A percentile compares a stretch with the other conserved stretches of the same genome.
Conservation (phyloP, 75 land plant genomes). For the Larix kaempferi region DNA sequence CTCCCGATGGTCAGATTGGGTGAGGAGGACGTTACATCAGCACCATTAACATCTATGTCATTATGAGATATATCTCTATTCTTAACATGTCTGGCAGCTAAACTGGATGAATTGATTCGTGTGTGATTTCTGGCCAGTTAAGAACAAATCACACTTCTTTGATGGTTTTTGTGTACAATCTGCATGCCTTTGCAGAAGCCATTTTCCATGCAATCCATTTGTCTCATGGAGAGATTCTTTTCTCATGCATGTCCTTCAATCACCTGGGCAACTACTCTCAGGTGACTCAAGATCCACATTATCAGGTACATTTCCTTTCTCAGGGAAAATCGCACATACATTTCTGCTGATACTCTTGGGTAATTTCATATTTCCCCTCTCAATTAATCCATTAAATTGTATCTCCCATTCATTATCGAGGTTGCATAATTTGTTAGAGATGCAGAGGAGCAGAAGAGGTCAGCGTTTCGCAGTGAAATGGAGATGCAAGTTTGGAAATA, state of each 20-base stretch:
- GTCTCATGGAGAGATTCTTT: not conserved
- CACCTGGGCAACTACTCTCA: not conserved
- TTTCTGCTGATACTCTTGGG: not conserved
- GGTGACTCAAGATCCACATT: not conserved
- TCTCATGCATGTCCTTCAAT: not conserved
- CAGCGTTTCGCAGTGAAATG: not conserved
- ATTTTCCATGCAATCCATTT: not conserved
- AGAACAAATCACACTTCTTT: not conserved
- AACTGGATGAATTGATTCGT: not conserved
- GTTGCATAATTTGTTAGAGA: not conserved
- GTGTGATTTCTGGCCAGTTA: not conserved
- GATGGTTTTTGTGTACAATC: not conserved
- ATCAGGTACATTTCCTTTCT: not conserved
- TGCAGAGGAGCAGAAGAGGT: not conserved
- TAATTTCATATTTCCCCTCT: not conserved
- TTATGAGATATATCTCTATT: not conserved
- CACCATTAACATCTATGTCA: not conserved
- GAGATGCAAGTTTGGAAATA: not conserved
- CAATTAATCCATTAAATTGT: not conserved
- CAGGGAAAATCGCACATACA: not conserved
- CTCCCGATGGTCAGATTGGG: no score
- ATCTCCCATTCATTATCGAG: not conserved
- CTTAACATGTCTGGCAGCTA: not conserved
- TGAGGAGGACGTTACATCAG: no score
- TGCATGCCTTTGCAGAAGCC: not conserved